Base-by-base conservation (phyloP, 805 yeast species). In the Ogataea philodendri region DNA sequence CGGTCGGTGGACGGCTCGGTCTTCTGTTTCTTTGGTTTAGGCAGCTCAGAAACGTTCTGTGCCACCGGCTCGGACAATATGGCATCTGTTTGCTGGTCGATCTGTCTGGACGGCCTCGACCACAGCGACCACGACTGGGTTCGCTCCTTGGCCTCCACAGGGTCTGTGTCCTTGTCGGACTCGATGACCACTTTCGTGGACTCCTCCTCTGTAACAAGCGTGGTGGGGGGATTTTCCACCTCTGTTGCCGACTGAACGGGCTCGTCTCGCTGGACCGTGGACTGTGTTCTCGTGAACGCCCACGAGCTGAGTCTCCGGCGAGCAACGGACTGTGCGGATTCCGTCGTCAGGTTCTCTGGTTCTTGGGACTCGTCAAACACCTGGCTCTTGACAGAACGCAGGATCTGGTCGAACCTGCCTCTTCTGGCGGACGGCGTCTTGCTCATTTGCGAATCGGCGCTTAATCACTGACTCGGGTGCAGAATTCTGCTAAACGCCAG, bases 71-170 rank as follows among this genome's bases (percentile, higher is more conserved):
- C 55, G 14, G 52, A 53, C 15, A 55, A 25, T 7, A 52, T 27
- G 9, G 37, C 39, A 8, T 32, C 29, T 13, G 43, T 22, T n/a
- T 18, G 13, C 9, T 22, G 31, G 15, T 23, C 33, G 15, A 15
- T 11, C 2, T 38, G 17, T 14, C 14, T 35, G 9, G 18, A 19
- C 16, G 22, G 26, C 15, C 22, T 30, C 14, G 49, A 36, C 62
- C 61, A 57, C 31, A 56, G 51, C 2, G 59, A 43, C 62, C 62
- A 57, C 7, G 60, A 55, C 10, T 34, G 47, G 2, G 51, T 18
- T 19, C 54, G 37, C 14, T 35, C 39, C 26, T 42, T 46, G 8
- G 29, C 5, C 8, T 22, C 37, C 10, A 21, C n/a, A 5, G 18
- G 10, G 23, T 29, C 39, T 6, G 17, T 9, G 9, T 38, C 44